phyloP scores from a whole-genome alignment of 805 yeast species.

The Candida vaughaniae region DNA sequence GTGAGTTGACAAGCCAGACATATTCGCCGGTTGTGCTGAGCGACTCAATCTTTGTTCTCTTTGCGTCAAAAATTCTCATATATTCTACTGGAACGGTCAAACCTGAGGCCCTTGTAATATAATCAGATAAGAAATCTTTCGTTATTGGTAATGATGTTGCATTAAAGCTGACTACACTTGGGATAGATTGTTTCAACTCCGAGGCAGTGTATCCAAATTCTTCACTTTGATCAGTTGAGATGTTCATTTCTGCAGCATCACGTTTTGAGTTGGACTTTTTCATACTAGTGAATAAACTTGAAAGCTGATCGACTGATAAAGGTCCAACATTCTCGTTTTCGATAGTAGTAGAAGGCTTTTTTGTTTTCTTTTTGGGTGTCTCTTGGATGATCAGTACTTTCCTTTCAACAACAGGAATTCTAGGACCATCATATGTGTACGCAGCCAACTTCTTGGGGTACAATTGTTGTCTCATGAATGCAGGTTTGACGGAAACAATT shows the following conservation, averaged over 20 bases:
- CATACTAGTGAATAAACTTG: conserved; percentile 33
- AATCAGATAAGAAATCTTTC: conserved; percentile 21
- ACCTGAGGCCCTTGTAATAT: conserved; percentile 32
- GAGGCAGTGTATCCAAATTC: conserved; percentile 23
- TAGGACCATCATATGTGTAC: conserved; percentile 49
- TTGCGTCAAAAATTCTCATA: conserved; percentile 9
- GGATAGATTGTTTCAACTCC: conserved; percentile 32
- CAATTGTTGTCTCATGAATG: conserved; percentile 76
- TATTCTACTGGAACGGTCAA: conserved; percentile 26
- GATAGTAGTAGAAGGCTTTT: conserved; percentile 2
- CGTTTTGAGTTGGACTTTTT: conserved; percentile 9
- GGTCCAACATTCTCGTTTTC: conserved; percentile 17
- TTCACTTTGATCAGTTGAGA: conserved; percentile 7
- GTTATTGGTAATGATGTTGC: conserved; percentile 27
- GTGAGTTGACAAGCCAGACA: conserved; percentile 25
- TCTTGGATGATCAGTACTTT: not conserved
- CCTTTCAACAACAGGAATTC: conserved; percentile 39
- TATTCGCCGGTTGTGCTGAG: conserved; percentile 27
- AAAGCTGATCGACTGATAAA: conserved; percentile 39
- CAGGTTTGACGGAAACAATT: conserved; percentile 71
- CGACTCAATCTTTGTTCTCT: conserved; percentile 7
- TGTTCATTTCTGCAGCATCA: conserved; percentile 4
- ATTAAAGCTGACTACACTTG: conserved; percentile 20
- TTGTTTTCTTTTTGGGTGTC: conserved; percentile 15
- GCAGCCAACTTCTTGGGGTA: conserved; percentile 73